A percentile compares a stretch with the other conserved stretches of the same genome.
These are phyloP conservation scores for Fraxinus dipetala DNA, from an alignment of 305 asterid genomes.

Conservation along the genomic window DNA sequence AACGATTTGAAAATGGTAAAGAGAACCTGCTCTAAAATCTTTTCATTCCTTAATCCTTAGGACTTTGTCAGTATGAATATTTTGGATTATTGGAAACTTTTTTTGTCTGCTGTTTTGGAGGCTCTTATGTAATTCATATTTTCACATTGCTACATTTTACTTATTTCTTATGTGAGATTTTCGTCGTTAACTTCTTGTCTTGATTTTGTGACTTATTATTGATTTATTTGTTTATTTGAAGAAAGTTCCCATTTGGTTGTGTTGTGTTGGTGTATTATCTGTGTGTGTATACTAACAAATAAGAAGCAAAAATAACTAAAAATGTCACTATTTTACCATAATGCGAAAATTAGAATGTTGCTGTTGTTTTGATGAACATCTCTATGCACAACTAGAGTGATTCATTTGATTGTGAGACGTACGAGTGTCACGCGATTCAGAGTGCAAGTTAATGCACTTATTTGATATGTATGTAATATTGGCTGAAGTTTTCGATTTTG, in stretches of 20 bases:
- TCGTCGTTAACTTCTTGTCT: not conserved
- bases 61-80: not conserved
- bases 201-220: not conserved
- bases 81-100: not conserved
- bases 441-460: not conserved
- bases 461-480: not conserved
- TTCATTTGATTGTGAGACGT: not conserved
- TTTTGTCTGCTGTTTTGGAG: not conserved
- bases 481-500: not conserved
- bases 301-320: not conserved
- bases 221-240: not conserved
- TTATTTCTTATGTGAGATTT: not conserved
- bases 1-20: too few relatives aligned
- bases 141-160: not conserved
- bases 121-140: not conserved
- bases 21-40: not conserved
- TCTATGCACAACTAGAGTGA: not conserved
- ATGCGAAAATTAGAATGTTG: not conserved
- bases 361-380: too few relatives aligned
- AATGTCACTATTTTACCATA: not conserved
- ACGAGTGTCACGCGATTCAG: not conserved
- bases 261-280: not conserved
- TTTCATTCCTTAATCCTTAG: not conserved
- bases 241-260: not conserved
- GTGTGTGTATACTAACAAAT: not conserved